A percentile compares a stretch with the other conserved stretches of the same genome.
Evolutionary conservation across 2,329 filamentous ascomycete genomes (phyloP).

Genomic region (Apiospora rasikravindrae): DNA sequence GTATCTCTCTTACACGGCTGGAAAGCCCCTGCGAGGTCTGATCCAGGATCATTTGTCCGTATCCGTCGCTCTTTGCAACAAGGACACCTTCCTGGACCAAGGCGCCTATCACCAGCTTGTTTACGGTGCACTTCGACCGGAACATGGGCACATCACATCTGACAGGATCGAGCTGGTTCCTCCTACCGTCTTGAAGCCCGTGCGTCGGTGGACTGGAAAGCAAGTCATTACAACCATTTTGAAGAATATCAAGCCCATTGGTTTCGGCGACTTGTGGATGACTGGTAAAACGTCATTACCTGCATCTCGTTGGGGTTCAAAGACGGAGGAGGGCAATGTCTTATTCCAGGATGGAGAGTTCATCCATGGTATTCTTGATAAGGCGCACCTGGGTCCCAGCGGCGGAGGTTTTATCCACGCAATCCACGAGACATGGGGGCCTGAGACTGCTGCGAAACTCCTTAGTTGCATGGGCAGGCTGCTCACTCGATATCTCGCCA

Average conservation of each 20-base stretch:
- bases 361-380: slow-evolving; percentile 90
- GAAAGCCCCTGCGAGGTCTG: slow-evolving; percentile 90
- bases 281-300: slow-evolving; percentile 79
- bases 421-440: slow-evolving; percentile 91
- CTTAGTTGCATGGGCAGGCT: slow-evolving; percentile 89
- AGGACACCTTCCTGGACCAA: slow-evolving; percentile 87
- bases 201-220: slow-evolving; percentile 90
- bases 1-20: slow-evolving; percentile 91
- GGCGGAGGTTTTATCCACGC: slow-evolving; percentile 89
- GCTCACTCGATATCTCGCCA: slow-evolving; percentile 86
- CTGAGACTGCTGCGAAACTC: slow-evolving; percentile 82
- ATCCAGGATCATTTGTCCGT: slow-evolving; percentile 99
- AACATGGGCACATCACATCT: slow-evolving; percentile 84
- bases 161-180: slow-evolving; percentile 82
- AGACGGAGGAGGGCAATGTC: slow-evolving; percentile 80
- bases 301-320: slow-evolving; percentile 76
- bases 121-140: slow-evolving; percentile 86
- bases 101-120: slow-evolving; percentile 93
- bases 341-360: slow-evolving; percentile 87
- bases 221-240: slow-evolving; percentile 92
- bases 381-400: slow-evolving; percentile 89
- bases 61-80: slow-evolving; percentile 86
- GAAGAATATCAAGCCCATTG: slow-evolving; percentile 84
- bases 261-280: slow-evolving; percentile 79
- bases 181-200: slow-evolving; percentile 83